These are phyloP conservation scores for Fraxinus sp. DNA, from an alignment of 305 asterid species.

Conservation along the genomic window DNA sequence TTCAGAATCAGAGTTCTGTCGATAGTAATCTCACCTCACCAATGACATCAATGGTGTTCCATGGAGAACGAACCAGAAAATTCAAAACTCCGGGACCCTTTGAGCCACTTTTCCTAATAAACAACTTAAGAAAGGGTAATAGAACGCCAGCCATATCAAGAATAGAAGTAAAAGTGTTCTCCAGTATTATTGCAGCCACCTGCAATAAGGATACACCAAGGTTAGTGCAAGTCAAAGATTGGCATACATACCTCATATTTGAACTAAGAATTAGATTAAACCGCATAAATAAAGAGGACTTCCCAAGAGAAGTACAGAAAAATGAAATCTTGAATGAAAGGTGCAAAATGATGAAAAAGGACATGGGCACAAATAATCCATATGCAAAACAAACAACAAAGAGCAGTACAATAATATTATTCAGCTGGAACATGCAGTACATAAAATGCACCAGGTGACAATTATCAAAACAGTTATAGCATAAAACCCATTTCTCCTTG, in stretches of 20 bases:
- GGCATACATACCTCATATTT: not conserved
- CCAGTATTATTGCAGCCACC: conserved; percentile 83
- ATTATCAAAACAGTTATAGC: not conserved
- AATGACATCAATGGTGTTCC: conserved; percentile 81
- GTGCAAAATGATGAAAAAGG: not conserved
- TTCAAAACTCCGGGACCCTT: conserved; percentile 72
- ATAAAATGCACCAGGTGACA: not conserved
- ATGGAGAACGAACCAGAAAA: conserved; percentile 90
- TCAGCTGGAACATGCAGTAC: not conserved
- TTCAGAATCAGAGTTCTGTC: not conserved
- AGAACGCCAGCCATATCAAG: conserved; percentile 98
- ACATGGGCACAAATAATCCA: not conserved
- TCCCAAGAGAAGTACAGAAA: not conserved
- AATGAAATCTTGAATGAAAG: not conserved
- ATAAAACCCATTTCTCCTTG: not conserved
- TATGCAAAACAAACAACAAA: not conserved
- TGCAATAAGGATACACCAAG: conserved; percentile 26
- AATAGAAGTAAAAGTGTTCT: conserved; percentile 95
- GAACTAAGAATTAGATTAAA: not conserved
- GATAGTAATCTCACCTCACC: conserved; percentile 65
- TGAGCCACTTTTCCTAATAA: conserved; percentile 77
- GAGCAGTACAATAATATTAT: not conserved
- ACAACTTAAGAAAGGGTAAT: conserved; percentile 80
- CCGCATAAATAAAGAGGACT: not conserved
- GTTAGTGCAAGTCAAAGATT: not conserved